Evolutionary conservation across 2,329 filamentous ascomycete species (phyloP).

Genomic region (Trichoderma harzianum): DNA sequence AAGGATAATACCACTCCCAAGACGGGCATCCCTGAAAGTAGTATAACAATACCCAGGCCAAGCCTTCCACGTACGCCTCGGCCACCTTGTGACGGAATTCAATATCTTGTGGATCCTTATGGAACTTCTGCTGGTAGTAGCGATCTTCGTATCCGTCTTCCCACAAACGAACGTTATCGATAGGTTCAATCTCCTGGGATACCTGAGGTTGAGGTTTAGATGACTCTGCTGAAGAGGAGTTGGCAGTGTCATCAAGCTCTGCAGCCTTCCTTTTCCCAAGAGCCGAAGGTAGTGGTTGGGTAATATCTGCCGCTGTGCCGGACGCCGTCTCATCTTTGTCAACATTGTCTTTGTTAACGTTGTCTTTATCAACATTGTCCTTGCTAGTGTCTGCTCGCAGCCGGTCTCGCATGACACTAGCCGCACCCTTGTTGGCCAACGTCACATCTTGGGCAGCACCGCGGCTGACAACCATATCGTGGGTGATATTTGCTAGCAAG

Average conservation of each 20-base stretch:
- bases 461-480: slow-evolving; percentile 84
- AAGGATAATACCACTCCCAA: slow-evolving; percentile 99
- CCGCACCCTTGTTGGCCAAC: slow-evolving; percentile 88
- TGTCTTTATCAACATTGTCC: slow-evolving; percentile 7
- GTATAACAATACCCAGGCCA: slow-evolving; percentile 93
- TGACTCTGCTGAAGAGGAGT: slow-evolving; percentile 59
- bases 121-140: slow-evolving; percentile 97
- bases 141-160: slow-evolving; percentile 92
- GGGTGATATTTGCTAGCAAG: slow-evolving; percentile 61
- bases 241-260: slow-evolving; percentile 58
- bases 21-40: slow-evolving; percentile 98
- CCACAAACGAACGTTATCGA: slow-evolving; percentile 87
- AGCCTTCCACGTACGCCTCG: slow-evolving; percentile 86
- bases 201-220: slow-evolving; percentile 46
- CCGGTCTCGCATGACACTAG: slow-evolving; percentile 79
- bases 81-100: slow-evolving; percentile 88
- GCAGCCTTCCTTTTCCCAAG: slow-evolving; percentile 77
- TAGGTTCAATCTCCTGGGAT: slow-evolving; percentile 58
- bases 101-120: slow-evolving; percentile 74
- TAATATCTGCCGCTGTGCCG: slow-evolving; percentile 20
- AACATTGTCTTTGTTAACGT: slow-evolving; percentile 9
- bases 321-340: slow-evolving; percentile 18
- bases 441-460: slow-evolving; percentile 65
- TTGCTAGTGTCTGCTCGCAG: slow-evolving; percentile 50
- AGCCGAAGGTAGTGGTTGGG: slow-evolving; percentile 38